These are phyloP conservation scores for Ophiocytium majus DNA, from an alignment of 352 stramenopile species.

Conservation along the genomic window DNA sequence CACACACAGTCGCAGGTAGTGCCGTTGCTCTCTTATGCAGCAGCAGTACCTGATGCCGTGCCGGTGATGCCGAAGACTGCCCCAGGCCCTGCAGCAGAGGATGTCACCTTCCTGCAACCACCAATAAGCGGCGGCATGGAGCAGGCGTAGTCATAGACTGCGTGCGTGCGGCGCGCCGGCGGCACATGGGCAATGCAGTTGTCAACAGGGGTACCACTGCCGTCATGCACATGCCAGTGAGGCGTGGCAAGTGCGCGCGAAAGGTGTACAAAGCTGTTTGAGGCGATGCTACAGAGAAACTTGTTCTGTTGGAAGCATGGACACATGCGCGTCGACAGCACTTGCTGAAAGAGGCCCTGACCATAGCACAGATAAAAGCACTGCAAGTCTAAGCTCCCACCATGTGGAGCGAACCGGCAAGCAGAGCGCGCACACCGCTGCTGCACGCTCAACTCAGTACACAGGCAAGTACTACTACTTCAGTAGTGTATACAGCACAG, in stretches of 20 bases:
- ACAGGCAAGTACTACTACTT: no score
- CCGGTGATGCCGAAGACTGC: not conserved
- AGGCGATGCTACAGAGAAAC: not conserved
- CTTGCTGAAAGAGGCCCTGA: not conserved
- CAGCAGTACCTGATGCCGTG: not conserved
- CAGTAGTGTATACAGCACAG: not conserved
- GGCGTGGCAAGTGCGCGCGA: not conserved
- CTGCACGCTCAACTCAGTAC: not conserved
- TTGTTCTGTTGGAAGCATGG: not conserved
- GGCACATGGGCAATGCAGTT: no score
- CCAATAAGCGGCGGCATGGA: no score
- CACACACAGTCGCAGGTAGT: no score
- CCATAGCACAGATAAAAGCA: not conserved
- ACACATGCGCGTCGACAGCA: not conserved
- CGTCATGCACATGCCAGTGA: not conserved
- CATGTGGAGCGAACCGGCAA: no score
- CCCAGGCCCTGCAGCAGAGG: not conserved
- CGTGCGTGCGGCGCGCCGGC: no score
- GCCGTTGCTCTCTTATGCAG: no score
- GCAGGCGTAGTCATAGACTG: no score
- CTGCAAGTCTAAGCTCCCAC: no score
- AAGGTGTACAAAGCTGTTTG: not conserved
- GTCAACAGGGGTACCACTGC: not conserved
- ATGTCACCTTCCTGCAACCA: not conserved
- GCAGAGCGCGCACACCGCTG: not conserved